Conservation (phyloP, 2,329 filamentous ascomycete genomes). For the Pseudomassariella vexata region DNA sequence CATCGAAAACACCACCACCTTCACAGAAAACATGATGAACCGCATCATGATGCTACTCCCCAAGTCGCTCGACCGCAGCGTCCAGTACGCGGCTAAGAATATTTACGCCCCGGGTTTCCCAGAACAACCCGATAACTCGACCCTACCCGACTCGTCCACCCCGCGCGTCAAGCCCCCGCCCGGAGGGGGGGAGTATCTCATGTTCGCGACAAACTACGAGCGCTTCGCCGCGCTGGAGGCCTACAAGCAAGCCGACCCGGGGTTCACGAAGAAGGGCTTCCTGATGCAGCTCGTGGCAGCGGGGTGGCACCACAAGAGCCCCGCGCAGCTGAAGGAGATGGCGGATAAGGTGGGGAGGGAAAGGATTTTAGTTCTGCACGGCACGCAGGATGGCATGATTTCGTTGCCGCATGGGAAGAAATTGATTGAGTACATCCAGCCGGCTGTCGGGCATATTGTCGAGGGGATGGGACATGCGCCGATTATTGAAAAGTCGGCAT, state of each 20-base stretch:
- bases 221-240: constrained; percentile 78
- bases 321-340: constrained; percentile 58
- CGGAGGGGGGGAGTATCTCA: constrained; percentile 30
- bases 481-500: constrained; percentile 62
- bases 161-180: constrained; percentile 31
- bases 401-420: constrained; percentile 62
- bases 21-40: constrained; percentile 57
- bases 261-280: constrained; percentile 63
- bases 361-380: constrained; percentile 73
- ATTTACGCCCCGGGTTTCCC: constrained; percentile 66
- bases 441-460: constrained; percentile 56
- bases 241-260: constrained; percentile 58
- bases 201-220: constrained; percentile 72
- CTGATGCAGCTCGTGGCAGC: constrained; percentile 73
- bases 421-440: constrained; percentile 59
- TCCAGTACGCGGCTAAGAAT: constrained; percentile 58
- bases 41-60: constrained; percentile 58
- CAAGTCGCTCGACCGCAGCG: constrained; percentile 60
- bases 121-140: constrained; percentile 49
- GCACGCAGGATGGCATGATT: constrained; percentile 73
- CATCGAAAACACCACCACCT: constrained; percentile 56
- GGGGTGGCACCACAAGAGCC: constrained; percentile 71
- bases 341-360: constrained; percentile 65
- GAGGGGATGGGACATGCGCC: constrained; percentile 72
- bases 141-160: constrained; percentile 36